Evolutionary conservation across 495 filamentous ascomycete species (phyloP).

Genomic region (Achaetomiella virescens): DNA sequence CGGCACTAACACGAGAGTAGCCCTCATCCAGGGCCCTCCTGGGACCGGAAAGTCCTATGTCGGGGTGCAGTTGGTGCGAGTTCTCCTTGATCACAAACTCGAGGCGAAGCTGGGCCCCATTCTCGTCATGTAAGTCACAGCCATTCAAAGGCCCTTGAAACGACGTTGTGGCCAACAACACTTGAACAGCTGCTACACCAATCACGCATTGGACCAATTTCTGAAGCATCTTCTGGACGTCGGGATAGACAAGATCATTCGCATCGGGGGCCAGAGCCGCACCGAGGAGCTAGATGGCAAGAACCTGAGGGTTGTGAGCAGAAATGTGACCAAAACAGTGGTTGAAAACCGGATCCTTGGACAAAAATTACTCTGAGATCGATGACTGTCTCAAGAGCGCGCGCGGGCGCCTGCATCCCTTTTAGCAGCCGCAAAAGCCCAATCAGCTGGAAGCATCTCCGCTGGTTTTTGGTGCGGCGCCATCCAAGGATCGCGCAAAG

Average conservation of each 20-base stretch:
- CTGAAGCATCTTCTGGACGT: conserved; percentile 56
- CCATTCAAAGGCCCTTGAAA: no score
- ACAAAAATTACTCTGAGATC: background rate
- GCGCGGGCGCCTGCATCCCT: background rate
- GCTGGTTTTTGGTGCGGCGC: background rate
- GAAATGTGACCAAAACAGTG: conserved; percentile 23
- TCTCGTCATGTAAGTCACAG: conserved; percentile 35
- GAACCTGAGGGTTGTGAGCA: conserved; percentile 41
- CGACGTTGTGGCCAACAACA: background rate
- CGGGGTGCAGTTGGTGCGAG: conserved; percentile 51
- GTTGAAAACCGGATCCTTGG: conserved; percentile 20
- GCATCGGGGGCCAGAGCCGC: conserved; percentile 63
- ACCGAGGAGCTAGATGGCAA: conserved; percentile 46
- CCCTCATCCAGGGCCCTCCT: conserved; percentile 74
- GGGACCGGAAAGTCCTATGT: conserved; percentile 72
- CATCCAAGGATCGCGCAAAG: background rate
- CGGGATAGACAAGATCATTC: conserved; percentile 55
- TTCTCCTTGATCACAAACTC: conserved; percentile 53
- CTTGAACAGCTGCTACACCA: conserved; percentile 59
- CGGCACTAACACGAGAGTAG: conserved; percentile 51
- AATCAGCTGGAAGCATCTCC: background rate
- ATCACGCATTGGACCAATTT: conserved; percentile 69
- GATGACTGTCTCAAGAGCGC: background rate
- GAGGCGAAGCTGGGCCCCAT: conserved; percentile 54
- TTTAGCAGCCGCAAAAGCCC: background rate